Conservation (phyloP, 768 basidiomycete genomes). For the Hygrocybe coccinea region DNA sequence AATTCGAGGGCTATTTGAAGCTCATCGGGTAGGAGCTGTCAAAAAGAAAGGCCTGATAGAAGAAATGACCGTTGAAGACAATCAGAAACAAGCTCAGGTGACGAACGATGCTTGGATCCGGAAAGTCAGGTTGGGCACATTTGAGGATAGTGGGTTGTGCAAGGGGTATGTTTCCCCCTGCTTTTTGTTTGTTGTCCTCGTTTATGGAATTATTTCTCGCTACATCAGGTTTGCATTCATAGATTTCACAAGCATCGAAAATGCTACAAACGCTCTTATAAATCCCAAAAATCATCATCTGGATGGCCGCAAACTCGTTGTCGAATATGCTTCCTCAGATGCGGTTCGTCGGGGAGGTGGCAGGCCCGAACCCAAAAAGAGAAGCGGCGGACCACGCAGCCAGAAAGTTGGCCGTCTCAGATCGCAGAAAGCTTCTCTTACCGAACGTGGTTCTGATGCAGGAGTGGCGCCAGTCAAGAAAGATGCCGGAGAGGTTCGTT, state of each 20-base stretch:
- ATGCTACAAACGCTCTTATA: constrained; percentile 76
- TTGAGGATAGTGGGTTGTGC: constrained; percentile 91
- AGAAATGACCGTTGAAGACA: constrained; percentile 23
- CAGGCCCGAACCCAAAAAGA: constrained; percentile 5
- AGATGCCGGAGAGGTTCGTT: no score
- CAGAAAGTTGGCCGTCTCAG: no score
- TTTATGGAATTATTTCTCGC: neutral
- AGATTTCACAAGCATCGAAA: constrained; percentile 75
- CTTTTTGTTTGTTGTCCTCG: neutral
- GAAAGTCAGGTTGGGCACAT: constrained; percentile 89
- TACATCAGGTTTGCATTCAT: constrained; percentile 81
- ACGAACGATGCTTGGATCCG: constrained; percentile 55
- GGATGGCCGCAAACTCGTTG: constrained; percentile 76
- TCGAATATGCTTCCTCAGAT: constrained; percentile 86
- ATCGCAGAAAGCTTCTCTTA: no score
- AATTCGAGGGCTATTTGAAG: constrained; percentile 69
- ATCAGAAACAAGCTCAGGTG: constrained; percentile 7
- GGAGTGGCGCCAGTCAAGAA: no score
- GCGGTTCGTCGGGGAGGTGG: constrained; percentile 76
- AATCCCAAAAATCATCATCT: constrained; percentile 82
- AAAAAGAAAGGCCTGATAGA: constrained; percentile 29
- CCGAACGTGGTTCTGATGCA: no score
- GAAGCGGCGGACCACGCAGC: constrained; percentile 7
- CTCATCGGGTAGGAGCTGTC: constrained; percentile 43
- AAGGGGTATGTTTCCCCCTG: constrained; percentile 68